These are phyloP conservation scores for Alternaria panax DNA, from an alignment of 2,329 filamentous ascomycete species.

Conservation along the genomic window DNA sequence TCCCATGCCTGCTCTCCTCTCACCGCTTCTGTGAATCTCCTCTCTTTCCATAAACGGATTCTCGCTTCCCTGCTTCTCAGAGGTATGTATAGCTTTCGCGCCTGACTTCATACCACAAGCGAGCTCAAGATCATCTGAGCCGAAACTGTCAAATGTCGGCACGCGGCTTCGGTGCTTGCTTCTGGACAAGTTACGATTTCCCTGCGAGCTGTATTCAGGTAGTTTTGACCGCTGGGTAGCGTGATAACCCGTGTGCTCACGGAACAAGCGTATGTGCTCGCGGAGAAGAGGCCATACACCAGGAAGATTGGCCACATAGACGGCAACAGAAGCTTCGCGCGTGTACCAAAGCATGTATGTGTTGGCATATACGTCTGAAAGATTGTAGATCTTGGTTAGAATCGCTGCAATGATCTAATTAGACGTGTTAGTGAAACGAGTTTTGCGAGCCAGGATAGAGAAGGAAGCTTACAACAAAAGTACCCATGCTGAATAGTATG, in stretches of 20 bases:
- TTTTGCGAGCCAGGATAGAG: not conserved
- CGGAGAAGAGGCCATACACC: slow-evolving; percentile 62
- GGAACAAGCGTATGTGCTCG: slow-evolving; percentile 50
- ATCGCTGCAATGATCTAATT: slow-evolving; percentile 50
- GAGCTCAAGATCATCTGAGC: slow-evolving; percentile 35
- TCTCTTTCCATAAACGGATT: slow-evolving; percentile 14
- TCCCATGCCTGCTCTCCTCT: slow-evolving; percentile 16
- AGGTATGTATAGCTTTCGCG: slow-evolving; percentile 13
- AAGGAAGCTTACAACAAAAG: slow-evolving; percentile 56
- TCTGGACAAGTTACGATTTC: slow-evolving; percentile 27
- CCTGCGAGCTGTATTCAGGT: slow-evolving; percentile 27
- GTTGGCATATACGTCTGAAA: slow-evolving; percentile 51
- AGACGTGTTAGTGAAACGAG: slow-evolving; percentile 5
- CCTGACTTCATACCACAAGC: slow-evolving; percentile 18
- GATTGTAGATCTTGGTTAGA: slow-evolving; percentile 60
- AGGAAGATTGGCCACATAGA: slow-evolving; percentile 63
- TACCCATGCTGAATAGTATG: slow-evolving; percentile 60
- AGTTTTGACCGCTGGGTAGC: slow-evolving; percentile 17
- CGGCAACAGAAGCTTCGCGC: slow-evolving; percentile 61
- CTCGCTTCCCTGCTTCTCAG: slow-evolving; percentile 13
- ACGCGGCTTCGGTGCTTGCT: slow-evolving; percentile 15
- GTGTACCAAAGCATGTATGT: slow-evolving; percentile 60
- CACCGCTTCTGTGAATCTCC: slow-evolving; percentile 30
- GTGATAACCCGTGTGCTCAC: slow-evolving; percentile 31
- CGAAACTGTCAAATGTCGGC: slow-evolving; percentile 13